Conservation (phyloP, 345 rosid genomes). For the Brassica carinata region DNA sequence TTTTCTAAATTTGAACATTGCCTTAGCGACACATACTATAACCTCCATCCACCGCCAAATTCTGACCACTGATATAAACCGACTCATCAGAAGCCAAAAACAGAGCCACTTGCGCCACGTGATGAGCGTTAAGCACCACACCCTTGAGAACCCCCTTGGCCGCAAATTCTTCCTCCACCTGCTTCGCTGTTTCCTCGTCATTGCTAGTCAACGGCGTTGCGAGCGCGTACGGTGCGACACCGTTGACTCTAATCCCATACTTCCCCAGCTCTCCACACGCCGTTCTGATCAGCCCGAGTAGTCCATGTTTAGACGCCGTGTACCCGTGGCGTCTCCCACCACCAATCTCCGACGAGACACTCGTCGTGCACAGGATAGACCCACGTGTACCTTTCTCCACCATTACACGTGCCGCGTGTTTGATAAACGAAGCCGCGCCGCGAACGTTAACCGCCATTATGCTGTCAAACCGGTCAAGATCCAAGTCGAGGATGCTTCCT, state of each 20-base stretch:
- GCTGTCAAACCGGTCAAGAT: neutral
- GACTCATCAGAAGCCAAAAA: slow-evolving; percentile 88
- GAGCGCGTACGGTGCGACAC: slow-evolving; percentile 71
- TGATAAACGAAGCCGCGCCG: neutral
- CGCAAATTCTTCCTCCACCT: slow-evolving; percentile 49
- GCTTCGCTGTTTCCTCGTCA: slow-evolving; percentile 44
- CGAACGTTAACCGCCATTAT: neutral
- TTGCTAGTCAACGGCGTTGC: slow-evolving; percentile 58
- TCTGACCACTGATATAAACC: slow-evolving; percentile 72
- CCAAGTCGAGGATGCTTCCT: neutral
- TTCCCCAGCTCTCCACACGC: slow-evolving; percentile 5
- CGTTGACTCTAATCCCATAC: slow-evolving; percentile 84
- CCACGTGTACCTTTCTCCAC: slow-evolving; percentile 1
- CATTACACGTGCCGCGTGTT: slow-evolving; percentile 5
- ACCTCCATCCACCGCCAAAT: slow-evolving; percentile 84
- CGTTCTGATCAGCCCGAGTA: neutral
- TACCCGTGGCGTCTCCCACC: neutral
- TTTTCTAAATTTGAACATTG: neutral
- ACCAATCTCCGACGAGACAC: neutral
- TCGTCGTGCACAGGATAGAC: neutral
- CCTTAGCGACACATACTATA: slow-evolving; percentile 48
- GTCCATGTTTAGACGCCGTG: slow-evolving; percentile 6
- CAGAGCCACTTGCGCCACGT: slow-evolving; percentile 78
- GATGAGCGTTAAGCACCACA: slow-evolving; percentile 60
- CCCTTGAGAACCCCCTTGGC: slow-evolving; percentile 62